A percentile compares a stretch with the other conserved stretches of the same genome.
Evolutionary conservation across 371 early-diverging fungal genomes (phyloP).

Genomic region (Rhizopus stolonifer): DNA sequence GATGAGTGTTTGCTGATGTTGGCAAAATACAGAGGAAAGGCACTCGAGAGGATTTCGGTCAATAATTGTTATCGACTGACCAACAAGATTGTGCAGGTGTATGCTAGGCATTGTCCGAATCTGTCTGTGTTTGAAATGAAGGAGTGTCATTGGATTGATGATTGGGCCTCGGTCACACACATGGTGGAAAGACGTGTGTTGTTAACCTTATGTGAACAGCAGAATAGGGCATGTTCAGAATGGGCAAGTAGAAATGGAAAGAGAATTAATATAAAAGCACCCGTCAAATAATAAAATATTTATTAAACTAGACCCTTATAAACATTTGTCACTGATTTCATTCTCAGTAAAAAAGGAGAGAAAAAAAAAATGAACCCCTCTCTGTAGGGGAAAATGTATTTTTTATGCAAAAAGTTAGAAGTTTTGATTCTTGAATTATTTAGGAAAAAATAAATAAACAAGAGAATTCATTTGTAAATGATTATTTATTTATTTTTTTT

Average conservation of each 20-base stretch:
- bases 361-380: no score
- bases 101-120: slow-evolving; percentile 48
- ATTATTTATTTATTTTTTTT: no score
- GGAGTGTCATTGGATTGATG: slow-evolving; percentile 50
- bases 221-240: slow-evolving; percentile 40
- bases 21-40: slow-evolving; percentile 43
- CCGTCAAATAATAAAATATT: slow-evolving; percentile 31
- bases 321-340: no score
- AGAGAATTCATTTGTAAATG: no score
- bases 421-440: no score
- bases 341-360: no score
- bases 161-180: slow-evolving; percentile 42
- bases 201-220: slow-evolving; percentile 46
- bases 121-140: slow-evolving; percentile 63
- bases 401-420: no score
- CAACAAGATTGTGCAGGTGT: slow-evolving; percentile 45
- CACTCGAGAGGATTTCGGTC: slow-evolving; percentile 57
- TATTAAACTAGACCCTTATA: not conserved
- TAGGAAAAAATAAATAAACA: no score
- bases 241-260: slow-evolving; percentile 40
- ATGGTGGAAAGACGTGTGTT: slow-evolving; percentile 41
- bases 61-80: slow-evolving; percentile 59
- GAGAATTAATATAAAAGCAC: slow-evolving; percentile 33
- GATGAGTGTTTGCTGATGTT: slow-evolving; percentile 57
- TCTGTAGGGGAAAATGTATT: no score